Conservation (phyloP, 2,329 filamentous ascomycete genomes). For the Aureobasidium sp. region DNA sequence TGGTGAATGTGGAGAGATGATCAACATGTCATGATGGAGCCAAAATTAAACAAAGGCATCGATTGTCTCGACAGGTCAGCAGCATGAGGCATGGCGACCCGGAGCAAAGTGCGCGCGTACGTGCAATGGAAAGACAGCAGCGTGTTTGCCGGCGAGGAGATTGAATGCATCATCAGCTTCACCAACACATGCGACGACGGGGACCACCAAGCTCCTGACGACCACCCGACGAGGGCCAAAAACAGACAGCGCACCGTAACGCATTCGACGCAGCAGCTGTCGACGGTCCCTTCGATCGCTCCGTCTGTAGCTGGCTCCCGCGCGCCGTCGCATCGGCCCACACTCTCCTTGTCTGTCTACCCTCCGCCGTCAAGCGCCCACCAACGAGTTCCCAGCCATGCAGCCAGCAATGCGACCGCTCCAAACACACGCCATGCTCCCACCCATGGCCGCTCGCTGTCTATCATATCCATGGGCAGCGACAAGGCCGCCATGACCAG, state of each 20-base stretch:
- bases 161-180: conserved; percentile 94
- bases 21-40: not conserved
- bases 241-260: conserved; percentile 31
- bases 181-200: conserved; percentile 64
- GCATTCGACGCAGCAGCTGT: conserved; percentile 26
- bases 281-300: conserved; percentile 18
- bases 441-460: conserved; percentile 41
- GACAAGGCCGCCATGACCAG: conserved; percentile 30
- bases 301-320: conserved; percentile 18
- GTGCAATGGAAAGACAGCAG: conserved; percentile 91
- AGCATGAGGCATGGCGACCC: conserved; percentile 8
- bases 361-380: conserved; percentile 24
- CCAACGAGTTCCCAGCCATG: conserved; percentile 1
- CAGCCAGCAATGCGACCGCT: not conserved
- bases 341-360: conserved; percentile 52
- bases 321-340: conserved; percentile 49
- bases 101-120: conserved; percentile 82
- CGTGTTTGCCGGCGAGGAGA: conserved; percentile 92
- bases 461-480: conserved; percentile 44
- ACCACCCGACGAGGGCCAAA: conserved; percentile 15
- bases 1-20: conserved; percentile 5
- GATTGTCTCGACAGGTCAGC: not conserved
- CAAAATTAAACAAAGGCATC: not conserved
- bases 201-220: conserved; percentile 25
- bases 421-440: conserved; percentile 36